These are phyloP conservation scores for Cyathus striatus DNA, from an alignment of 768 basidiomycete genomes.

Conservation along the genomic window DNA sequence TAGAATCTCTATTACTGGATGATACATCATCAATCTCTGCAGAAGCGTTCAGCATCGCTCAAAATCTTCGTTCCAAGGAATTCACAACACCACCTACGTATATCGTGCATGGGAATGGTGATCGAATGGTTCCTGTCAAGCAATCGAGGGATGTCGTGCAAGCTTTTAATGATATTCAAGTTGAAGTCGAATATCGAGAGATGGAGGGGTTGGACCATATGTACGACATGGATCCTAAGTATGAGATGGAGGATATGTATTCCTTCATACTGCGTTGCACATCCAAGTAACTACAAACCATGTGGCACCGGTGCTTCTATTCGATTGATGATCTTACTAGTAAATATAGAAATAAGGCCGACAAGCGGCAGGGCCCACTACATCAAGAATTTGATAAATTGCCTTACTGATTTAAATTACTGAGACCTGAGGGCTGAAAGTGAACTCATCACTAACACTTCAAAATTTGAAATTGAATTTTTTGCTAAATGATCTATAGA, in stretches of 20 bases:
- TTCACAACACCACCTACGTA: constrained; percentile 24
- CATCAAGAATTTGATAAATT: no score
- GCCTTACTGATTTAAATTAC: no score
- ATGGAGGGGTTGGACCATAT: constrained; percentile 25
- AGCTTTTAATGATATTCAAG: constrained; percentile 16
- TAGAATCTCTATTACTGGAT: constrained; percentile 21
- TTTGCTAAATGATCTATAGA: no score
- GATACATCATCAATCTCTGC: constrained; percentile 23
- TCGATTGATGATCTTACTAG: no score
- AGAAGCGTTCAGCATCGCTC: constrained; percentile 21
- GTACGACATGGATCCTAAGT: constrained; percentile 23
- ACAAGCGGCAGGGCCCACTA: no score
- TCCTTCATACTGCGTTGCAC: constrained; percentile 17
- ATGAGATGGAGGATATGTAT: constrained; percentile 29
- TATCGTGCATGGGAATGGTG: constrained; percentile 26
- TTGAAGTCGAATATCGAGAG: constrained; percentile 23
- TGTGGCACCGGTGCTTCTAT: no score
- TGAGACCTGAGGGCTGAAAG: no score
- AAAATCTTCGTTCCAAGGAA: constrained; percentile 14
- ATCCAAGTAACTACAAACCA: no score
- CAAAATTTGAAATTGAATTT: no score
- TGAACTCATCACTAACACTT: no score
- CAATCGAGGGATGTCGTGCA: constrained; percentile 27
- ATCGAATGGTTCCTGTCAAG: constrained; percentile 24
- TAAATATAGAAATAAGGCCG: no score